Evolutionary conservation across 805 yeast species (phyloP), one percentile per base, ranked within the genome.

Genomic region (Kregervanrija delftensis): DNA sequence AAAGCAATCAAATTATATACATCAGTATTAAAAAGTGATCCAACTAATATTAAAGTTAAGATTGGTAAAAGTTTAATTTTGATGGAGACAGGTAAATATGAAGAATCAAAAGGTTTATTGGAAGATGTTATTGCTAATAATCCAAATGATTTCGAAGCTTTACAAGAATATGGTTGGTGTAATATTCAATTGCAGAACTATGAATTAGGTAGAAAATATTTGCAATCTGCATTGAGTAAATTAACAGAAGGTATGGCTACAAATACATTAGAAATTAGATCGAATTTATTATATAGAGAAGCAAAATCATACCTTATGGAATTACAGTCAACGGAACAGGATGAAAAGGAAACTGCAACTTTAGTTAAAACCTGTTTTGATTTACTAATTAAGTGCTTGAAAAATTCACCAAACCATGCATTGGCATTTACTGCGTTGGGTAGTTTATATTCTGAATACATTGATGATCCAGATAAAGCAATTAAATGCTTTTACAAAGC

Each of bases 401-500:
- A 83, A 52, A 75, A 75, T 34, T 74, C 77, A 14, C 77, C 80
- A 30, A 77, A 73, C 30, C 77, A 71, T 59, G 90, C 96, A 0
- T 81, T 95, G 1, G 77, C 96, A 0, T 93, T 81, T 59, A 81
- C 96, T 0, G 73, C 88, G 2, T 66, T 93, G 22, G 99, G 99
- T 17, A 61, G 73, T 41, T 69, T 87, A n/a, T 90, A 87, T 55
- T 63, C 74, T 4, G 72, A 74, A 2, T 67, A 73, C 47, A 80
- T 72, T 48, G 63, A 69, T 9, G 96, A 89, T 56, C 58, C 64
- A 28, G 65, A 67, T 0, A 74, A 93, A 40, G 95, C 97, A 0
- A 80, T 81, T 43, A 88, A 87, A 58, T 89, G 96, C 61, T 91
- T 83, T 60, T 79, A 83, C 59, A 86, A 82, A 56, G 96, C 98